Evolutionary conservation across 805 yeast species (phyloP), one percentile per base, ranked within the genome.

Genomic region (Lachancea meyersii): DNA sequence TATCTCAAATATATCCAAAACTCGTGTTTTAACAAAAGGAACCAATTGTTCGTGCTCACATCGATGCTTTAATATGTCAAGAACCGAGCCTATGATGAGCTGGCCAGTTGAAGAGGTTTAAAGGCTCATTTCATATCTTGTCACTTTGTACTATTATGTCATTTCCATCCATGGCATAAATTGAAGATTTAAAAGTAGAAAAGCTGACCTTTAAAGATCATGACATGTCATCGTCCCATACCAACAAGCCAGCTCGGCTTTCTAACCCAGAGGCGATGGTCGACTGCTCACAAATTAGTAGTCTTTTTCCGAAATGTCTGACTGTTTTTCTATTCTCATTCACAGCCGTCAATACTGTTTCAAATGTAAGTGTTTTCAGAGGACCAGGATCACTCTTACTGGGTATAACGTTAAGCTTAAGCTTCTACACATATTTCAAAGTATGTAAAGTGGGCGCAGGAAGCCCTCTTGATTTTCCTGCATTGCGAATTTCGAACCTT

Each of bases 391-490:
- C 30, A 7, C 1, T 34, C 2, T 4, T 44, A 16, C 26, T 53
- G 4, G 17, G 49, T 4, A 27, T 38, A 11, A 17, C 45, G 8
- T 9, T 51, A 4, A 11, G 33, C 1, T 14, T 53, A 2, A 51
- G 57, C 2, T 26, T 80, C 4, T 69, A 69, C 49, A 65, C 82
- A 1, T 82, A 82, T 55, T 76, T 64, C 55, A 60, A 65, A 48
- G 74, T 80, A 3, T 67, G 80, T 1, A n/a, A 26, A 1, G 61
- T 62, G 1, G 87, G 87, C 0, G 72, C 83, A 0, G 91, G 91
- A 0, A 75, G 82, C 14, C 87, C 91, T 0, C 47, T 66, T 16
- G 86, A 81, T 47, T 79, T 67, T 49, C 62, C 67, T 0, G 73
- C 68, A 31, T 58, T 82, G 23, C 50, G 53, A 14, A 59, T 72